A percentile compares a stretch with the other conserved stretches of the same genome.
These are phyloP conservation scores for Naematelia aurantialba DNA, from an alignment of 768 basidiomycete genomes.

Conservation along the genomic window DNA sequence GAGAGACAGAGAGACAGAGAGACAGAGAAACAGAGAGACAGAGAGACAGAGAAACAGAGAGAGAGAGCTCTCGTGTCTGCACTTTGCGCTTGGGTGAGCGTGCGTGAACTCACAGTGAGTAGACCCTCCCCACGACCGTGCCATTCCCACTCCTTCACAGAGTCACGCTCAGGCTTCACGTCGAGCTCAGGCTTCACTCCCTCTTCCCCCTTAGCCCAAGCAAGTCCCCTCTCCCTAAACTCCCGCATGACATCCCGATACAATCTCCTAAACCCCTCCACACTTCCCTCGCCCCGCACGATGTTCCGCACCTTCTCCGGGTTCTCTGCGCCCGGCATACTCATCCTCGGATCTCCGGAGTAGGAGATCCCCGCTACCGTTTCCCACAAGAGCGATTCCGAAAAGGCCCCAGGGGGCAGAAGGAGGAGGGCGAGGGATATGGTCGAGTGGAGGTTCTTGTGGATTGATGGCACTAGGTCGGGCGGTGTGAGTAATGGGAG, in stretches of 20 bases:
- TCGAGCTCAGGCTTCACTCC: constrained; percentile 18
- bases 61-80: too few relatives aligned
- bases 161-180: too few relatives aligned
- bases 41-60: neutral
- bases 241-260: constrained; percentile 56
- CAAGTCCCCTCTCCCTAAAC: constrained; percentile 28
- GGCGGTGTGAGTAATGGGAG: constrained; percentile 10
- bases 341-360: constrained; percentile 74
- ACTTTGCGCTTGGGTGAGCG: too few relatives aligned
- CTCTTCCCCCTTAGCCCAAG: constrained; percentile 23
- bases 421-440: constrained; percentile 78
- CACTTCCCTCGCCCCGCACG: constrained; percentile 64
- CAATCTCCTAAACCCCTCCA: constrained; percentile 76
- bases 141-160: neutral
- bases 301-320: constrained; percentile 91
- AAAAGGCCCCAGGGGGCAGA: constrained; percentile 74
- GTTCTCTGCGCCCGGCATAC: constrained; percentile 82
- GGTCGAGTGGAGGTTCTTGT: constrained; percentile 88
- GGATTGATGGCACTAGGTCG: constrained; percentile 71
- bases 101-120: neutral
- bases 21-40: neutral
- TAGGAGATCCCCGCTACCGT: constrained; percentile 84
- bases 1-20: too few relatives aligned
- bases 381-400: constrained; percentile 76
- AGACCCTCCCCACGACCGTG: neutral